phyloP scores from a whole-genome alignment of 148 eudicot genomes.

The Arbutus unedo region DNA sequence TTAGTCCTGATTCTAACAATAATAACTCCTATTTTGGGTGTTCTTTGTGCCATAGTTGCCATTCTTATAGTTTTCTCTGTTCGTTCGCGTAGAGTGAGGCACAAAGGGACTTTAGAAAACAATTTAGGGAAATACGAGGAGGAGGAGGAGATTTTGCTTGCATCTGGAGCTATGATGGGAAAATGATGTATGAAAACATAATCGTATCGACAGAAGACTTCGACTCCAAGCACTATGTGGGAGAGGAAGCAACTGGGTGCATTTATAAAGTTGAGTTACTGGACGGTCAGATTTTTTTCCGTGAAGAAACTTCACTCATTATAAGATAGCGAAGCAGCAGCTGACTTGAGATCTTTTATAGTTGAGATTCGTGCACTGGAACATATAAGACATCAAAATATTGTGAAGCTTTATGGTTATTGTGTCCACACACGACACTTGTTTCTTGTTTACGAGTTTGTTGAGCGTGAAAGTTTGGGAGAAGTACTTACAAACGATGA shows the following conservation, averaged over 20 bases:
- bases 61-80: neutral
- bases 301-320: conserved; percentile 40
- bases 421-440: conserved; percentile 15
- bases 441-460: conserved; percentile 16
- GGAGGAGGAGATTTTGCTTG: neutral
- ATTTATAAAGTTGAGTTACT: neutral
- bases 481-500: neutral
- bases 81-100: neutral
- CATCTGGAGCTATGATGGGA: neutral
- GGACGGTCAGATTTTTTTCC: conserved; percentile 34
- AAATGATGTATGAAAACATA: neutral
- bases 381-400: conserved; percentile 16
- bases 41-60: conserved; percentile 18
- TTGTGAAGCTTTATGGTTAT: conserved; percentile 20
- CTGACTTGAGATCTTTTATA: neutral
- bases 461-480: conserved; percentile 14
- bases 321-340: neutral
- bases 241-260: neutral
- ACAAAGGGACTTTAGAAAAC: neutral
- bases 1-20: neutral
- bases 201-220: neutral
- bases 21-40: conserved; percentile 21
- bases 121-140: neutral
- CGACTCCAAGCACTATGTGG: neutral
- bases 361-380: conserved; percentile 11